Percentiles rank a stretch among this genome's conserved stretches.
Conservation (phyloP, 352 stramenopile genomes). For the Peronosclerospora sorghi region DNA sequence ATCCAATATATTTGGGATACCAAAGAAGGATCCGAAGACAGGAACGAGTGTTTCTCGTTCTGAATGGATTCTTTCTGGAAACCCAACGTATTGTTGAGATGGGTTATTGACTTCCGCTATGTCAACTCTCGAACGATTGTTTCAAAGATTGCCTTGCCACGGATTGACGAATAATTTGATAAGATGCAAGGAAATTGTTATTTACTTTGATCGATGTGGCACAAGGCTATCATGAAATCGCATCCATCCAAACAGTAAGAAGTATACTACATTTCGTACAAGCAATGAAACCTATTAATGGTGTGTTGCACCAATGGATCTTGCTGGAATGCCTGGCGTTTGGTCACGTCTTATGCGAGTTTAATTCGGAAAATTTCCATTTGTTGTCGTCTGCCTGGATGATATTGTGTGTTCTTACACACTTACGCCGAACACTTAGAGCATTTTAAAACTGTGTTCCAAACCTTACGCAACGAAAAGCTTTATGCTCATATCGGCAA, state of each 20-base stretch:
- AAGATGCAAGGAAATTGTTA: not conserved
- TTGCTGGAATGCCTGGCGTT: not conserved
- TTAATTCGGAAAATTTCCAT: not conserved
- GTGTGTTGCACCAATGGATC: not conserved
- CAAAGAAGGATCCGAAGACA: not conserved
- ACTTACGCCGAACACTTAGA: not conserved
- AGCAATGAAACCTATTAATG: not conserved
- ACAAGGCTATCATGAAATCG: not conserved
- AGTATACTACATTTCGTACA: not conserved
- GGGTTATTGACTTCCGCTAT: not conserved
- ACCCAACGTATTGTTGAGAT: not conserved
- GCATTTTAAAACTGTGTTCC: not conserved
- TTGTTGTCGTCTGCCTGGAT: not conserved
- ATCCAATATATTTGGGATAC: not conserved
- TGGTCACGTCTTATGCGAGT: not conserved
- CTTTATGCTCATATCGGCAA: not conserved
- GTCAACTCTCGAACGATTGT: not conserved
- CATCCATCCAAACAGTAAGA: not conserved
- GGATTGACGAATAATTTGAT: not conserved
- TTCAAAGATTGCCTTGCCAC: not conserved
- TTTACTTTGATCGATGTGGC: not conserved
- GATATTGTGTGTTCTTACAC: not conserved
- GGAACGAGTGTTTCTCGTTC: not conserved
- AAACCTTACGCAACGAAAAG: not conserved
- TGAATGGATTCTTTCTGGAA: not conserved